phyloP scores from a whole-genome alignment of 2,329 filamentous ascomycete species.

The Colletotrichum navitas region DNA sequence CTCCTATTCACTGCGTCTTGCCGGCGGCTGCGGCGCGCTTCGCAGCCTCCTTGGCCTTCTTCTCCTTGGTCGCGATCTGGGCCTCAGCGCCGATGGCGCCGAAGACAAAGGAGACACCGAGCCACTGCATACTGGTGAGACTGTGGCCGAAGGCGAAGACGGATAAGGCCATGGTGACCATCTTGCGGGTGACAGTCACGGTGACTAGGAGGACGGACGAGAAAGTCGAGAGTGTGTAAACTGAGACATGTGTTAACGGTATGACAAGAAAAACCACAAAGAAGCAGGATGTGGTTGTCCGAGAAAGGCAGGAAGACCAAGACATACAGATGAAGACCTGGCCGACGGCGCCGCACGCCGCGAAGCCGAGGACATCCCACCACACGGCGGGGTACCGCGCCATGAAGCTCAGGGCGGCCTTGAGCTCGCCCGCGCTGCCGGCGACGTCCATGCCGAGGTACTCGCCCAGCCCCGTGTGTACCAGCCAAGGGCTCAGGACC shows the following conservation, averaged over 20 bases:
- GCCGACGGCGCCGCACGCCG: constrained; percentile 89
- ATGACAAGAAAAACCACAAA: constrained; percentile 3
- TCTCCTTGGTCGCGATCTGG: constrained; percentile 83
- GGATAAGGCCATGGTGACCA: constrained; percentile 98
- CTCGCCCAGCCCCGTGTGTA: constrained; percentile 72
- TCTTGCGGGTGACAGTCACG: constrained; percentile 97
- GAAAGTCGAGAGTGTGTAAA: constrained; percentile 94
- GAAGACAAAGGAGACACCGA: constrained; percentile 93
- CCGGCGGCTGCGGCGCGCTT: constrained; percentile 58
- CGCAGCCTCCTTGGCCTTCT: constrained; percentile 80
- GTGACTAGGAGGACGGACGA: constrained; percentile 93
- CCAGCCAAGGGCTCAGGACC: constrained; percentile 82
- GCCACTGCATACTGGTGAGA: constrained; percentile 89
- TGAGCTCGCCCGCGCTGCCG: constrained; percentile 80
- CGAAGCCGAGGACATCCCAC: constrained; percentile 90
- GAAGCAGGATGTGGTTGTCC: background rate
- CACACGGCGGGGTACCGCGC: constrained; percentile 83
- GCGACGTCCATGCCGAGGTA: constrained; percentile 76
- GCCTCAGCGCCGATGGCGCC: constrained; percentile 95
- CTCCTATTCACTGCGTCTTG: constrained; percentile 47
- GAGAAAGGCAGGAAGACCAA: constrained; percentile 5
- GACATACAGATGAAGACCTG: constrained; percentile 92
- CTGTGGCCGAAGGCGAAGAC: constrained; percentile 95
- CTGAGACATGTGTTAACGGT: constrained; percentile 52
- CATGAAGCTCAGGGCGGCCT: constrained; percentile 85